These are phyloP conservation scores for Thamnidium elegans DNA, from an alignment of 192 early-diverging fungal species.

Conservation along the genomic window DNA sequence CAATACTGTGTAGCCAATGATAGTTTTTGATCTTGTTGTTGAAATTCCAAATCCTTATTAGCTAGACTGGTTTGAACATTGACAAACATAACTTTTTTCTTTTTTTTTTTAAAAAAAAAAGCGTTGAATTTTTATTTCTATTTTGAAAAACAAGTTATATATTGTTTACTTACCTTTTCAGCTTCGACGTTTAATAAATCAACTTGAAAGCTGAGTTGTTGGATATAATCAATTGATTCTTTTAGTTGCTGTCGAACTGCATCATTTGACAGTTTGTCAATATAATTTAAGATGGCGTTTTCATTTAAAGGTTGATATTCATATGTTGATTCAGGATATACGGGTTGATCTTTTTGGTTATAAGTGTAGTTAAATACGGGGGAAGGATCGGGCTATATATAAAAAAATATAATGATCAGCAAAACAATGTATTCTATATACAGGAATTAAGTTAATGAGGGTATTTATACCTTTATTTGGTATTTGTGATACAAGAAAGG, in stretches of 20 bases:
- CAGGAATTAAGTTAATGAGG: not conserved
- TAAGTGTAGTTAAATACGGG: not conserved
- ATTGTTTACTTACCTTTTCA: not conserved
- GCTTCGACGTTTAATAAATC: not conserved
- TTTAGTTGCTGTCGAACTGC: not conserved
- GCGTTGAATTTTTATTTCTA: too few relatives aligned
- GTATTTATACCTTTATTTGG: slow-evolving; percentile 2
- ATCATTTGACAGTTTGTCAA: slow-evolving; percentile 1
- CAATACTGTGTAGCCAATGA: not conserved
- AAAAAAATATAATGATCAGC: not conserved
- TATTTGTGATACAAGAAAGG: not conserved
- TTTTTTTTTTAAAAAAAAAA: not conserved
- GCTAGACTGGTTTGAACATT: slow-evolving; percentile 15
- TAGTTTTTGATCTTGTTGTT: slow-evolving; percentile 11
- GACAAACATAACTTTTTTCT: not conserved
- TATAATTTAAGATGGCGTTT: not conserved
- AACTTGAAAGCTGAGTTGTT: not conserved
- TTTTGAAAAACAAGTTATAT: not conserved
- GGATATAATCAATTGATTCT: not conserved
- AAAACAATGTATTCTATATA: too few relatives aligned
- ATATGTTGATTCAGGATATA: too few relatives aligned
- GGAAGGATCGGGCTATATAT: slow-evolving; percentile 2
- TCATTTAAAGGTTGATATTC: too few relatives aligned
- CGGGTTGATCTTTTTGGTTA: not conserved
- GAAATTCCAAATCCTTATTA: slow-evolving; percentile 27